Conservation (phyloP, 441 rosid genomes). For the Erodium moschatum region DNA sequence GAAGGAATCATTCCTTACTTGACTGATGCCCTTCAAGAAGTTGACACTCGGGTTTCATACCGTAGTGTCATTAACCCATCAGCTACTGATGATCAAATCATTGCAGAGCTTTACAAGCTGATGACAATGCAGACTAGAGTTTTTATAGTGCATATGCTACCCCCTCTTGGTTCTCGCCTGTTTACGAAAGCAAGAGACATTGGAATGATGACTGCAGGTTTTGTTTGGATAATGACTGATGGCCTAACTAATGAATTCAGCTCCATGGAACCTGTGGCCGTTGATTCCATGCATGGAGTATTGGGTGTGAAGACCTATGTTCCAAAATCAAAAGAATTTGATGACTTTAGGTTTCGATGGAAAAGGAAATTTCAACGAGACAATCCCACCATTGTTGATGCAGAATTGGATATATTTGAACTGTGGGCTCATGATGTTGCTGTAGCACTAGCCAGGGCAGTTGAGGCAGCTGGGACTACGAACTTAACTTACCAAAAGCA, state of each 20-base stretch:
- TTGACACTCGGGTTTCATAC: conserved; percentile 31
- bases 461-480: conserved; percentile 34
- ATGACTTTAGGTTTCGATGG: conserved; percentile 32
- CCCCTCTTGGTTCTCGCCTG: conserved; percentile 29
- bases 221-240: conserved; percentile 54
- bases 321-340: conserved; percentile 20
- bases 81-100: conserved; percentile 36
- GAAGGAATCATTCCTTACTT: conserved; percentile 40
- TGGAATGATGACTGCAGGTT: conserved; percentile 48
- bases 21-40: conserved; percentile 36
- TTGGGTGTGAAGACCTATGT: conserved; percentile 37
- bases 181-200: conserved; percentile 39
- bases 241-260: conserved; percentile 26
- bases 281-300: conserved; percentile 41
- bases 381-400: conserved; percentile 18
- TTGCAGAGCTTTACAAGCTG: conserved; percentile 37
- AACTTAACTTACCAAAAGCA: conserved; percentile 18
- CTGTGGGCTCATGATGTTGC: conserved; percentile 52
- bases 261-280: background rate
- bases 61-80: conserved; percentile 30
- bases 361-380: conserved; percentile 26
- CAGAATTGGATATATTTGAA: conserved; percentile 30
- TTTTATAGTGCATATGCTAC: conserved; percentile 38
- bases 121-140: conserved; percentile 51
- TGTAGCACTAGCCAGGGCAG: conserved; percentile 42